Evolutionary conservation across 2,329 filamentous ascomycete species (phyloP), one percentile per base, ranked within the genome.

Genomic region (Ophioceras dolichostomum): DNA sequence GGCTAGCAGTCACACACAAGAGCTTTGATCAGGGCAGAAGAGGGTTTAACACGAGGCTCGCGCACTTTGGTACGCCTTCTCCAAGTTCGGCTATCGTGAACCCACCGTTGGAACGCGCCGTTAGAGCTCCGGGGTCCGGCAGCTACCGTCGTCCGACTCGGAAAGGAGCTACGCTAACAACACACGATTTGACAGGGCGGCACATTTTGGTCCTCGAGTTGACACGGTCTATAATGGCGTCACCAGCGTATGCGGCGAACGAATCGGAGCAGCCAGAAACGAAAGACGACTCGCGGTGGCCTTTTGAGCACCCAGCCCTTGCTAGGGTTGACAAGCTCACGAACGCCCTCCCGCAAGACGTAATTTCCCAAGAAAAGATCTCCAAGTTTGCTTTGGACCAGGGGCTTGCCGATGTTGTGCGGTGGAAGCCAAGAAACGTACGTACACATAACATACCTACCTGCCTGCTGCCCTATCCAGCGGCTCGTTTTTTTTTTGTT

Each of bases 1-100:
- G 91, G 91, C 66, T 96, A 52, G 88, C 88, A 21, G 76, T 98
- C 39, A 98, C 91, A 46, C 91, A 96, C 60, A 96, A 96, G 73
- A 95, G 87, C 61, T 96, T 94, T 54, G 89, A 98, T 56, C 87
- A 96, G 54, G 91, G 88, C 37, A 71, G 86, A 52, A 79, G 88
- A 67, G 89, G 89, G 1, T 94, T 89, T 64, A 98, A 98, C 57
- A 89, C 95, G 52, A 76, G 85, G 44, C 65, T 98, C 58, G 84
- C 87, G n/a, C 87, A 84, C 53, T 65, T 94, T 38, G 89, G 86
- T 93, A 36, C 17, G 31, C 21, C 20, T 31, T 21, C 30, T 27
- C 16, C 8, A 26, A 8, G 22, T 12, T 12, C 22, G 7, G 7
- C 8, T 12, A 26, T 26, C 22, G 8, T 26, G 22, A 8, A n/a